These are phyloP conservation scores for Purpureocillium takamizusanense DNA, from an alignment of 2,329 filamentous ascomycete genomes.

Conservation along the genomic window DNA sequence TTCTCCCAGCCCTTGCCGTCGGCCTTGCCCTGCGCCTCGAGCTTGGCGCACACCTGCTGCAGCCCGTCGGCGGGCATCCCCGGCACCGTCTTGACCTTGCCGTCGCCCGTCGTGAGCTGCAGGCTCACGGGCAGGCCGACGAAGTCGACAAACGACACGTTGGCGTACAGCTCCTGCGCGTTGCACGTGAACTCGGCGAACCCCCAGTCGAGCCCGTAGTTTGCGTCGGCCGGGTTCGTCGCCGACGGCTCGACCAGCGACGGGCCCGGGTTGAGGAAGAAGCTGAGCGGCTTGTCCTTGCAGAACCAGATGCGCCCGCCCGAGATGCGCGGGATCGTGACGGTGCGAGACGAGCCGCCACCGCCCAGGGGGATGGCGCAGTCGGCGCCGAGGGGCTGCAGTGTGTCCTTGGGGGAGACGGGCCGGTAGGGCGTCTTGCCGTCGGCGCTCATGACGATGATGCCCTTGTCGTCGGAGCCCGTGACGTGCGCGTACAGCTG, in stretches of 20 bases:
- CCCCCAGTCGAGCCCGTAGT: slow-evolving; percentile 53
- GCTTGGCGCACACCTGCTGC: slow-evolving; percentile 30
- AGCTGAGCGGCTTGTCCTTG: slow-evolving; percentile 50
- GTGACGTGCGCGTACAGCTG: slow-evolving; percentile 60
- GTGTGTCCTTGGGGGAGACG: slow-evolving; percentile 40
- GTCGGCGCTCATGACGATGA: slow-evolving; percentile 57
- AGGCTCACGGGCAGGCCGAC: slow-evolving; percentile 56
- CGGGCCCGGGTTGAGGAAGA: slow-evolving; percentile 62
- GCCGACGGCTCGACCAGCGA: slow-evolving; percentile 67
- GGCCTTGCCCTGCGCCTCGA: slow-evolving; percentile 33
- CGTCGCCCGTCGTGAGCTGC: slow-evolving; percentile 36
- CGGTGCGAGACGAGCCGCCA: slow-evolving; percentile 47
- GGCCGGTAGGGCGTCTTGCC: slow-evolving; percentile 59
- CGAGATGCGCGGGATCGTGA: slow-evolving; percentile 61
- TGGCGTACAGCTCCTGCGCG: slow-evolving; percentile 50
- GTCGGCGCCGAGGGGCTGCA: slow-evolving; percentile 43
- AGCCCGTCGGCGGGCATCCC: slow-evolving; percentile 40
- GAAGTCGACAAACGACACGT: slow-evolving; percentile 71
- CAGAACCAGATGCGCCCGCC: slow-evolving; percentile 68
- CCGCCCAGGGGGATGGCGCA: slow-evolving; percentile 55
- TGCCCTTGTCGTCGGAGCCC: slow-evolving; percentile 46
- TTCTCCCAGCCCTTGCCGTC: slow-evolving; percentile 43
- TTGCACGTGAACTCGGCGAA: slow-evolving; percentile 67
- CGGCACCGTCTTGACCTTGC: slow-evolving; percentile 33
- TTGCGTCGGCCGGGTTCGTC: slow-evolving; percentile 55